Evolutionary conservation across 2,329 filamentous ascomycete species (phyloP), one percentile per base, ranked within the genome.

Genomic region (Huntiella savannae): DNA sequence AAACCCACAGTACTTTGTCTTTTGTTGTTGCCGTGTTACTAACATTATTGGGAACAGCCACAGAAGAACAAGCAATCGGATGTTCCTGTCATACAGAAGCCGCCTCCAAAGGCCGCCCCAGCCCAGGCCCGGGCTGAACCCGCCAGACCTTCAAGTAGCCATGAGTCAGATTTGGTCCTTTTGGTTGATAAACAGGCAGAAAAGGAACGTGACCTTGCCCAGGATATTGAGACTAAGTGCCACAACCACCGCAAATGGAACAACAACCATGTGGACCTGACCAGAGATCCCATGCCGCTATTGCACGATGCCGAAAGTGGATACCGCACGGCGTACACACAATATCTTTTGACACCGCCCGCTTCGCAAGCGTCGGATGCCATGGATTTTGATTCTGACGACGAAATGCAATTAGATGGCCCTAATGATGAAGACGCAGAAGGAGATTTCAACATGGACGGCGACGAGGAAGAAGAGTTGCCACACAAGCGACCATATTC

Each of bases 201-300:
- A 61, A 84, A 83, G 60, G 80, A 88, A 54, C 85, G 82, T 54
- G 76, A 82, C 55, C 77, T 95, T 54, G 72, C 80, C 52, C 70
- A 71, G 52, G 85, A 92, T 56, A 84, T 96, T 59, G 83, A 92
- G 60, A 76, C 76, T 55, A 88, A 92, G 62, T 77, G 92, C 46
- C 73, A 80, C 55, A 88, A 91, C 62, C 88, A 95, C 63, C 76
- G 81, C 55, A 78, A 82, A 59, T 95, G 88, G 86, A 95, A 95
- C 62, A 72, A 82, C 55, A 81, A 83, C 57, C 86, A 84, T 66
- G 74, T 92, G 55, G 87, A 96, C 64, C 71, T 86, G 58, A 95
- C 88, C 51, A 77, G 79, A 64, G 78, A 79, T 53, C 86, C 88
- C 43, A 72, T 96, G 53, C 84, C 82, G 43, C 86, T 86, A 16